These are phyloP conservation scores for Saturnispora halmiae DNA, from an alignment of 805 yeast genomes.

Conservation along the genomic window DNA sequence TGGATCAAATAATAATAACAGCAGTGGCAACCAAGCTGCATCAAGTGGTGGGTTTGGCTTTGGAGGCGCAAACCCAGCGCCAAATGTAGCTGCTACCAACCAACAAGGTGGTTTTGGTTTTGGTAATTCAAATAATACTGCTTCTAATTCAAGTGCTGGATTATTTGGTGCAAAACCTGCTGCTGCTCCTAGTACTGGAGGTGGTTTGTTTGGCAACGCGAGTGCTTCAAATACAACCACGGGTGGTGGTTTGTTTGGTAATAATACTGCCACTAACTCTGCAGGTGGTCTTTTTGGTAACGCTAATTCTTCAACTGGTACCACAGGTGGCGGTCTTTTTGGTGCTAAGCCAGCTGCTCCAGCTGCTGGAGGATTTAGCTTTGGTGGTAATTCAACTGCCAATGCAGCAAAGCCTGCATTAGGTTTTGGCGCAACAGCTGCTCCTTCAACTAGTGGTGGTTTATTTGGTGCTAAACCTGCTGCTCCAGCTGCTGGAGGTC, in stretches of 20 bases:
- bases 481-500: constrained; percentile 31
- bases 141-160: constrained; percentile 10
- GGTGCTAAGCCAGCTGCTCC: constrained; percentile 22
- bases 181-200: constrained; percentile 11
- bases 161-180: constrained; percentile 19
- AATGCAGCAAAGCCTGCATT: constrained; percentile 7
- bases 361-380: constrained; percentile 10
- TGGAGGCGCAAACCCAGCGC: not conserved
- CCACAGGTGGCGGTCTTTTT: constrained; percentile 27
- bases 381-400: constrained; percentile 1
- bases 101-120: constrained; percentile 21
- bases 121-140: constrained; percentile 15
- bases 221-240: constrained; percentile 9
- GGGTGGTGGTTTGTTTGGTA: constrained; percentile 18
- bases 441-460: constrained; percentile 8
- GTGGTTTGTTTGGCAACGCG: constrained; percentile 17
- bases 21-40: constrained; percentile 20
- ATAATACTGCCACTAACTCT: constrained; percentile 12
- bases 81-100: constrained; percentile 1
- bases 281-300: constrained; percentile 13
- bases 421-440: not conserved
- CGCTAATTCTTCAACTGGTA: constrained; percentile 7
- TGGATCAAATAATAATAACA: constrained; percentile 20
- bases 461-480: constrained; percentile 11
- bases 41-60: constrained; percentile 12